Evolutionary conservation across 176 grass and related monocot species (phyloP).

Genomic region (Aegilops umbellulata): DNA sequence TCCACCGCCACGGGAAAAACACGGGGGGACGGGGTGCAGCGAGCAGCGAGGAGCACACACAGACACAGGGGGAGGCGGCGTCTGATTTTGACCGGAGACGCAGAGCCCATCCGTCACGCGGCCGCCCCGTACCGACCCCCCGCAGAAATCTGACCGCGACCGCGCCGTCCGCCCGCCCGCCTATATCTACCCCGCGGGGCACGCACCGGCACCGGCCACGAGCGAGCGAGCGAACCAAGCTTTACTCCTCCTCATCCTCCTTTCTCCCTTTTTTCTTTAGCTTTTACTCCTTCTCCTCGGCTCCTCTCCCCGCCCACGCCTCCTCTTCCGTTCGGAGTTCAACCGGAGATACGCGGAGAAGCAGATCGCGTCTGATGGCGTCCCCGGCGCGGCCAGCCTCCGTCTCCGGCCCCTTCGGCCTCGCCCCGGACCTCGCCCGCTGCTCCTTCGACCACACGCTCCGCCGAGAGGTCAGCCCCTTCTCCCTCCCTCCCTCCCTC

Average conservation of each 20-base stretch:
- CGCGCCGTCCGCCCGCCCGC: no score
- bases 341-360: neutral
- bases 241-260: neutral
- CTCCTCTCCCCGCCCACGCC: conserved; percentile 27
- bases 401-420: conserved; percentile 51
- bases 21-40: neutral
- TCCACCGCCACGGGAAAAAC: neutral
- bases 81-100: conserved; percentile 8
- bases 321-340: neutral
- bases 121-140: neutral
- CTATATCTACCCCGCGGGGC: conserved; percentile 31
- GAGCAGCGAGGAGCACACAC: neutral
- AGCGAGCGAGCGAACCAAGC: neutral
- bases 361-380: conserved; percentile 13
- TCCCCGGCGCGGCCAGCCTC: conserved; percentile 48
- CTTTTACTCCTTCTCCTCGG: neutral
- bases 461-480: conserved; percentile 35
- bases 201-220: neutral
- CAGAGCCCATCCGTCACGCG: neutral
- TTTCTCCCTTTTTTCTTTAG: neutral
- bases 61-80: neutral
- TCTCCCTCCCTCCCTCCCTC: neutral
- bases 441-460: conserved; percentile 57
- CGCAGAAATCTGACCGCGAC: neutral
- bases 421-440: conserved; percentile 38